Percentiles rank a stretch among this genome's conserved stretches.
These are phyloP conservation scores for Pterocarpus macrocarpus DNA, from an alignment of 306 rosid genomes.

Conservation along the genomic window DNA sequence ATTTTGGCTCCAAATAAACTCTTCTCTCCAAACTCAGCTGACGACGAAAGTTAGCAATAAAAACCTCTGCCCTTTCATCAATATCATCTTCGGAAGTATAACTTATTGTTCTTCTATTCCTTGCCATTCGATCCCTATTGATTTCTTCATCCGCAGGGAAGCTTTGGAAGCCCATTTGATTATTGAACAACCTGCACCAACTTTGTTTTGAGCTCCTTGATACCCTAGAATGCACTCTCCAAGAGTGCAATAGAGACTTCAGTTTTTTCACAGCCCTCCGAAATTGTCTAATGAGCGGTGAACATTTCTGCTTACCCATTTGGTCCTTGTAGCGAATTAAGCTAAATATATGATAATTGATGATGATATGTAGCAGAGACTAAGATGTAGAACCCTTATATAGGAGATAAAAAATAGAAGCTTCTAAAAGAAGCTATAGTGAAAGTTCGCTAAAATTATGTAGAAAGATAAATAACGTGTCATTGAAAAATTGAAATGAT, in stretches of 20 bases:
- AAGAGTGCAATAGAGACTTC: constrained; percentile 34
- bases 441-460: constrained; percentile 17
- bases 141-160: constrained; percentile 55
- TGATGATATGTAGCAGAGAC: background rate
- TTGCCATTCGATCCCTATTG: background rate
- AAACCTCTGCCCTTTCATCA: constrained; percentile 67
- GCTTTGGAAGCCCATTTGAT: constrained; percentile 28
- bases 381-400: background rate
- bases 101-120: constrained; percentile 45
- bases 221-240: constrained; percentile 26
- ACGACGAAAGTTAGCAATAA: constrained; percentile 66
- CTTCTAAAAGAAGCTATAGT: constrained; percentile 25
- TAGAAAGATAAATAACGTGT: constrained; percentile 39
- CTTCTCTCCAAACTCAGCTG: constrained; percentile 59
- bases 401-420: constrained; percentile 14
- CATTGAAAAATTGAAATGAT: constrained; percentile 4
- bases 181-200: constrained; percentile 48
- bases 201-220: constrained; percentile 37
- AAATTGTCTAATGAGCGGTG: constrained; percentile 29
- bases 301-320: constrained; percentile 35
- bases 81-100: constrained; percentile 56
- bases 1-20: constrained; percentile 11
- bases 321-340: too few relatives aligned
- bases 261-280: constrained; percentile 56
- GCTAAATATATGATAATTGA: background rate